Percentiles rank a stretch among this genome's conserved stretches.
Conservation (phyloP, 768 basidiomycete genomes). For the Suillus fuscotomentosus region DNA sequence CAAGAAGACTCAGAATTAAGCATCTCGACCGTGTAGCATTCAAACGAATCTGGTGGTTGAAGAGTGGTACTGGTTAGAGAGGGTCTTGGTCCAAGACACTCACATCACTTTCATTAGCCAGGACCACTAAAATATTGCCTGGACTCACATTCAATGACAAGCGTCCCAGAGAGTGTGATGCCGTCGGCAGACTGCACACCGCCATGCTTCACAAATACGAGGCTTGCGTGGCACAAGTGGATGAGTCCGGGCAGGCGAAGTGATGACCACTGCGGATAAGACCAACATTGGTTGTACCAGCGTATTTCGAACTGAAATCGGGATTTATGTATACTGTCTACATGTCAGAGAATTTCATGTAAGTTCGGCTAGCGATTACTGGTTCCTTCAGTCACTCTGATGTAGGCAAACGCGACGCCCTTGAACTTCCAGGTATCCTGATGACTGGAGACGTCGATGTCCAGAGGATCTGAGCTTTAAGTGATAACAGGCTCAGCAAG, state of each 20-base stretch:
- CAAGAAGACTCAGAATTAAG: neutral
- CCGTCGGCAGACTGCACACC: constrained; percentile 38
- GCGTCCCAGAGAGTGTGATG: constrained; percentile 35
- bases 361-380: constrained; percentile 27
- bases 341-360: neutral
- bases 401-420: constrained; percentile 50
- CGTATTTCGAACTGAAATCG: constrained; percentile 41
- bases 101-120: neutral
- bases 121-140: neutral
- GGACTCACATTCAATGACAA: constrained; percentile 38
- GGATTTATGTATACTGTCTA: constrained; percentile 28
- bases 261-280: constrained; percentile 38
- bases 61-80: constrained; percentile 52
- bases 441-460: constrained; percentile 50
- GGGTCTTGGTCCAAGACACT: constrained; percentile 57
- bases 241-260: constrained; percentile 26
- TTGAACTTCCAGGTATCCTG: constrained; percentile 47
- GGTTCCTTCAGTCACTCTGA: constrained; percentile 60
- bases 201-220: constrained; percentile 35
- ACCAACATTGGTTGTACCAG: constrained; percentile 29
- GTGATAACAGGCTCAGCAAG: constrained; percentile 11
- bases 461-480: constrained; percentile 39
- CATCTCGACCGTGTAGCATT: neutral
- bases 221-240: constrained; percentile 35
- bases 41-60: constrained; percentile 39